Evolutionary conservation across 2,329 filamentous ascomycete genomes (phyloP), one percentile per base, ranked within the genome.

Genomic region (Fusarium hainanense): DNA sequence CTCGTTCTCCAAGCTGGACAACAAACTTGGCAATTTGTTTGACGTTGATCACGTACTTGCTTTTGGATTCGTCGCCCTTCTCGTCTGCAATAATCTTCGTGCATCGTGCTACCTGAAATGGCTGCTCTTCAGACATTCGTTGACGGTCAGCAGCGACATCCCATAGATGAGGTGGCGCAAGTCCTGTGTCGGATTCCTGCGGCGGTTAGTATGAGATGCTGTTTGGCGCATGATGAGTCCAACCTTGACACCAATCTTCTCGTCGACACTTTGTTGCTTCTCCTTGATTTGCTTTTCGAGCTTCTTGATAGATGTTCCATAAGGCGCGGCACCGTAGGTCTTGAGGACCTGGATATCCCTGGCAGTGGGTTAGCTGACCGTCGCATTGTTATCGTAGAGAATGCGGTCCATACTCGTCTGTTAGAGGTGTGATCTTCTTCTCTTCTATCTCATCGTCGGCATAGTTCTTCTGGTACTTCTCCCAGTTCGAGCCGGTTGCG

Each of bases 21-120:
- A 99, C 96, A 77, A 99, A 99, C 84, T 99, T 99, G 77, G 96
- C 96, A 77, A 99, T 99, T 82, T 99, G 96, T 87, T 99, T 99
- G 75, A 99, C 95, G 83, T 99, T 99, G 88, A 99, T 99, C 77
- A 99, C 94, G 85, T 99, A 99, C 90, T 98, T 99, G 89, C 92
- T 97, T 89, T 99, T 99, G 69, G 97, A 93, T 66, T 93, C 87
- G 79, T 98, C 94, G n/a, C 81, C 81, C 82, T 96, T 95, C 80
- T 97, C 94, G 78, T 98, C 95, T 66, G 94, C 90, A 75, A 99
- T 99, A 81, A 99, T 99, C 87, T 99, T 99, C 64, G 96, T 99
- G 87, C 96, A 99, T 78, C 96, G 89, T 71, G 96, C 96, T 70
- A 99, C 96, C 83, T 99, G 96, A 75, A 98, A 88, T 44, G 96